A percentile compares a stretch with the other conserved stretches of the same genome.
Conservation (phyloP, 2,329 filamentous ascomycete genomes). For the Fusarium cyanostomum region DNA sequence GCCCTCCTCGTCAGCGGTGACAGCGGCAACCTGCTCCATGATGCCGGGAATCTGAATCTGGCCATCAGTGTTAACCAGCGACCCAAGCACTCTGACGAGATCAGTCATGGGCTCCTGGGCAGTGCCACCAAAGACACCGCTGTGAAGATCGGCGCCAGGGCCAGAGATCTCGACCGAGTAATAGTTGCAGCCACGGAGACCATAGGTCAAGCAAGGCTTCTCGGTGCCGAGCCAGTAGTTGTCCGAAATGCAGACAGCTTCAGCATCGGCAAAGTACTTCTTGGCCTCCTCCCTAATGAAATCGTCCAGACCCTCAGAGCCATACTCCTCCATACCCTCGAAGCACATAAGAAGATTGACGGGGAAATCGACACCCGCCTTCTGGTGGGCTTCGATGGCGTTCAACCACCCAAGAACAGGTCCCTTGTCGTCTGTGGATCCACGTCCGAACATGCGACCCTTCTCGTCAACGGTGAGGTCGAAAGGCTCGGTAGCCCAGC, state of each 20-base stretch:
- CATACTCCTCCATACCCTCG: constrained; percentile 99
- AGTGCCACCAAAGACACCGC: constrained; percentile 94
- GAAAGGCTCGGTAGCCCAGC: constrained; percentile 96
- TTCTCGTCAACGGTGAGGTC: constrained; percentile 87
- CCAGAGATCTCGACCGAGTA: constrained; percentile 92
- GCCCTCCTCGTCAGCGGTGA: constrained; percentile 85
- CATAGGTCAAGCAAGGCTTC: constrained; percentile 98
- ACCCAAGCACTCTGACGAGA: constrained; percentile 81
- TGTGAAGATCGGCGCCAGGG: constrained; percentile 93
- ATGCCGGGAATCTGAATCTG: constrained; percentile 96
- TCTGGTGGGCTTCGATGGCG: constrained; percentile 96
- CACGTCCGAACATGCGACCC: constrained; percentile 94
- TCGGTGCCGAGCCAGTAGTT: constrained; percentile 99
- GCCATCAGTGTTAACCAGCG: constrained; percentile 87
- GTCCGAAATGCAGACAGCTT: constrained; percentile 97
- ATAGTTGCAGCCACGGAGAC: constrained; percentile 97
- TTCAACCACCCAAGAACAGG: constrained; percentile 98
- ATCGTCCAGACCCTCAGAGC: constrained; percentile 94
- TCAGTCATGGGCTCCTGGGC: constrained; percentile 99
- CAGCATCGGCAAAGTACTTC: constrained; percentile 93
- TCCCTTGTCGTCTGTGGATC: constrained; percentile 97
- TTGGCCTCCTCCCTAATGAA: constrained; percentile 92
- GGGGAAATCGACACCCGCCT: constrained; percentile 91
- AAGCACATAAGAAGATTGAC: constrained; percentile 99
- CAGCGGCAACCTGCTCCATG: constrained; percentile 88